Evolutionary conservation across 306 rosid genomes (phyloP).

Genomic region (Ochetophila trinervis): DNA sequence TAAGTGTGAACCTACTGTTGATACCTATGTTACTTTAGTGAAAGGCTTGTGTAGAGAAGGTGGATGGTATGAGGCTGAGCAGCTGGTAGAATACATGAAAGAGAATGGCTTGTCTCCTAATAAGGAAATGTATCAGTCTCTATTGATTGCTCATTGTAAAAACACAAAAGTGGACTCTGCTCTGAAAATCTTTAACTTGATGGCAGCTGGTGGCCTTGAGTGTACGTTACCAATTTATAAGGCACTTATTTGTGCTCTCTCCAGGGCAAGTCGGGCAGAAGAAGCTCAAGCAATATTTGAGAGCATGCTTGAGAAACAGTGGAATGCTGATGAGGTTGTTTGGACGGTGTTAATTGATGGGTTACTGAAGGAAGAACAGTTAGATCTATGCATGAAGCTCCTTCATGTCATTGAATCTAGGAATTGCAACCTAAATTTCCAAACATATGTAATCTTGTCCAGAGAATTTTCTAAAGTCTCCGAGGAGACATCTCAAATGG

Average conservation of each 20-base stretch:
- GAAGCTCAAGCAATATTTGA: slow-evolving; percentile 40
- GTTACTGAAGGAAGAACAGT: slow-evolving; percentile 35
- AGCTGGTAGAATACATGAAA: slow-evolving; percentile 31
- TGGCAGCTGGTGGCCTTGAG: slow-evolving; percentile 29
- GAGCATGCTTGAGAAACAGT: slow-evolving; percentile 35
- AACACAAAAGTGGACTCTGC: slow-evolving; percentile 36
- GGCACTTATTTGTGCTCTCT: slow-evolving; percentile 39
- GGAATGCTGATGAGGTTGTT: slow-evolving; percentile 46
- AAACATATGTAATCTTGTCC: slow-evolving; percentile 37
- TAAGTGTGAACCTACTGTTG: slow-evolving; percentile 34
- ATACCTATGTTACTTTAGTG: slow-evolving; percentile 32
- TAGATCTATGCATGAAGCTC: slow-evolving; percentile 34
- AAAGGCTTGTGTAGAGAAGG: slow-evolving; percentile 43
- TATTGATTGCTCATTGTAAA: slow-evolving; percentile 30
- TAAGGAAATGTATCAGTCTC: slow-evolving; percentile 23
- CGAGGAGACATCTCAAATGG: slow-evolving; percentile 24
- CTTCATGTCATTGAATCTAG: slow-evolving; percentile 39
- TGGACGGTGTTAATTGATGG: slow-evolving; percentile 47
- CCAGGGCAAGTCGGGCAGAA: slow-evolving; percentile 22
- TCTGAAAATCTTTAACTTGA: slow-evolving; percentile 24
- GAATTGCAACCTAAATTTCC: slow-evolving; percentile 23
- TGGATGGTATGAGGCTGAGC: slow-evolving; percentile 31
- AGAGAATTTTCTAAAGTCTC: slow-evolving; percentile 29
- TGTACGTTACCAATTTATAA: slow-evolving; percentile 21
- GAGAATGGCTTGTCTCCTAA: slow-evolving; percentile 33